Evolutionary conservation across 1,139 yeast species (phyloP).

Genomic region (Blastobotrys petasosporus): DNA sequence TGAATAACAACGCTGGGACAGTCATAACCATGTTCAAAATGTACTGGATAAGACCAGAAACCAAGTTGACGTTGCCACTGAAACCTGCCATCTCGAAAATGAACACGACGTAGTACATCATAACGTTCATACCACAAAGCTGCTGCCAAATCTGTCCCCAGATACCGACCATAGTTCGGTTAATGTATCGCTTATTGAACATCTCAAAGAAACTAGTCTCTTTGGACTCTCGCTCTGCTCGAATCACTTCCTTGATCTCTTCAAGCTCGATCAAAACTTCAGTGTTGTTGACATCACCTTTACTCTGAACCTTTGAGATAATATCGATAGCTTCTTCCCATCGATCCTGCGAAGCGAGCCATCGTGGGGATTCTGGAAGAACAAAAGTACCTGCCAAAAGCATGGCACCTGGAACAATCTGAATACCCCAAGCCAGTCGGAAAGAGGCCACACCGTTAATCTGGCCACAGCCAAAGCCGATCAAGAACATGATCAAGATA

Average conservation of each 20-base stretch:
- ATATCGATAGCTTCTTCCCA: constrained; percentile 59
- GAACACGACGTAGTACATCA: constrained; percentile 41
- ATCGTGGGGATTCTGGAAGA: constrained; percentile 70
- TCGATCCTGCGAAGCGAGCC: constrained; percentile 58
- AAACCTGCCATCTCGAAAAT: constrained; percentile 38
- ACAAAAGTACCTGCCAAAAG: constrained; percentile 45
- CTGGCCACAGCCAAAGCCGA: constrained; percentile 53
- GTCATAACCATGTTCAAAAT: constrained; percentile 38
- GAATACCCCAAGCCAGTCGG: constrained; percentile 66
- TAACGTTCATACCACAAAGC: constrained; percentile 65
- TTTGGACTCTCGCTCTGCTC: constrained; percentile 25
- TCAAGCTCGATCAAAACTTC: constrained; percentile 51
- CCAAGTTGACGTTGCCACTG: constrained; percentile 32
- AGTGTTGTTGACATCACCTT: constrained; percentile 47
- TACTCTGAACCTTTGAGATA: constrained; percentile 47
- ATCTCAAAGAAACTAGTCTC: constrained; percentile 39
- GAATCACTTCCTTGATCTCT: constrained; percentile 47
- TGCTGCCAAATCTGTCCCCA: constrained; percentile 69
- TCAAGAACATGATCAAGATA: constrained; percentile 52
- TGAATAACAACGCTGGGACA: constrained; percentile 40
- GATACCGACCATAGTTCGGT: constrained; percentile 49
- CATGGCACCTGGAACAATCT: constrained; percentile 54
- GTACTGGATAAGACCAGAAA: constrained; percentile 55
- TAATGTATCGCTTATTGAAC: constrained; percentile 44
- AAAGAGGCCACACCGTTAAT: constrained; percentile 49